Base-by-base conservation (phyloP, 2,329 filamentous ascomycete genomes). In the Hypocrella siamensis region DNA sequence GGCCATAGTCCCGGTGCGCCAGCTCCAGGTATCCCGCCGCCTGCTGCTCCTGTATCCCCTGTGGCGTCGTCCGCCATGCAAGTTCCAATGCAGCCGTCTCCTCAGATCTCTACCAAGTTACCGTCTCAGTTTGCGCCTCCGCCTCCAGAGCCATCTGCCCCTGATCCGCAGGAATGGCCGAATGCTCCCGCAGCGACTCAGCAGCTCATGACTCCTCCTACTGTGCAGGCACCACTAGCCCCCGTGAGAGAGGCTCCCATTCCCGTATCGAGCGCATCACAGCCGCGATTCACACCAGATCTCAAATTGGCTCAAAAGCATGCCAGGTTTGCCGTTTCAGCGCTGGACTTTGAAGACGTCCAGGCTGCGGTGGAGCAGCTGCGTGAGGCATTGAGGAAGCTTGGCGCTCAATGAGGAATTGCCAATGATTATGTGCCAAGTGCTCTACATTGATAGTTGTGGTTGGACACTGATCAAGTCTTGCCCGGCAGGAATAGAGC, bases 311-410 rank as follows among this genome's bases (percentile, higher is more conserved):
- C 90, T 4, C 85, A 93, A 52, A 98, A 96, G 51, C 90, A 96
- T 58, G 86, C 88, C 3, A 85, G 84, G 46, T 98, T 84, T 83
- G 90, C 90, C 1, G 93, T 96, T 26, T 94, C 86, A 9, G 90
- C 90, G 0, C 59, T 98, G 30, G 93, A 94, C 46, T 98, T 98
- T 54, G 90, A 98, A 43, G 90, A 98, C 51, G 80, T 93, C 2
- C 66, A 77, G 2, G 98, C 90, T 0, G 90, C 90, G 0, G 76
- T 96, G 4, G 76, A 77, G 46, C 86, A 98, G 49, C 53, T 98
- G 38, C 71, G 72, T 32, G 74, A 71, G 36, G 90, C 90, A 3
- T 57, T 98, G 39, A 61, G 69, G 34, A 58, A 64, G 14, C 57
- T 94, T 30, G 83, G 83, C 3, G 79, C 74, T 10, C 46, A 47